Evolutionary conservation across 176 grass and related monocot species (phyloP).

Genomic region (Rhynchospora breviuscula): DNA sequence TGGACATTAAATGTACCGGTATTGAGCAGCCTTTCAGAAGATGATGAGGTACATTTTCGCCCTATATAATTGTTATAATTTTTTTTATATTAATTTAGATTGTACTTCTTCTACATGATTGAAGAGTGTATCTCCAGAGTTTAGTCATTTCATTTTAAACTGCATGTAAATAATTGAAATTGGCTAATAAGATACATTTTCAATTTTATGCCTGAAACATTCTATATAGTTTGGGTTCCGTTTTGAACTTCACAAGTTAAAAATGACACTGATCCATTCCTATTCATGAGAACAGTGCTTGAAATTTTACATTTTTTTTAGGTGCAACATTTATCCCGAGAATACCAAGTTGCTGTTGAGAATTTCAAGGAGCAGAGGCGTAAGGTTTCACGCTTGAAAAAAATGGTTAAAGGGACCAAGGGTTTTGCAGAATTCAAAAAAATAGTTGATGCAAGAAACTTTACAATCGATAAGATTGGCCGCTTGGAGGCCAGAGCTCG

Average conservation of each 20-base stretch:
- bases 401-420: slow-evolving; percentile 73
- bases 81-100: background rate
- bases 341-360: slow-evolving; percentile 65
- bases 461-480: slow-evolving; percentile 81
- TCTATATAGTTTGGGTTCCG: background rate
- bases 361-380: slow-evolving; percentile 70
- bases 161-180: background rate
- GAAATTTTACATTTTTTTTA: slow-evolving; percentile 37
- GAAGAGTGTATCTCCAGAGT: background rate
- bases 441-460: slow-evolving; percentile 79
- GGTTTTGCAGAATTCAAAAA: slow-evolving; percentile 87
- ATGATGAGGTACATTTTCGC: slow-evolving; percentile 49
- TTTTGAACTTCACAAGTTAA: background rate
- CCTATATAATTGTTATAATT: background rate
- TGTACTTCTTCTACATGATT: slow-evolving; percentile 18
- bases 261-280: background rate
- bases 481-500: slow-evolving; percentile 66
- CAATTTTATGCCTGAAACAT: background rate
- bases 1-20: slow-evolving; percentile 98
- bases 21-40: slow-evolving; percentile 83
- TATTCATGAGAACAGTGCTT: background rate
- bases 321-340: slow-evolving; percentile 64
- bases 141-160: background rate
- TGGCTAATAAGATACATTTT: background rate
- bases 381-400: slow-evolving; percentile 85